A percentile compares a stretch with the other conserved stretches of the same genome.
phyloP scores from a whole-genome alignment of 2,329 filamentous ascomycete genomes.

The Ascochyta lentis region DNA sequence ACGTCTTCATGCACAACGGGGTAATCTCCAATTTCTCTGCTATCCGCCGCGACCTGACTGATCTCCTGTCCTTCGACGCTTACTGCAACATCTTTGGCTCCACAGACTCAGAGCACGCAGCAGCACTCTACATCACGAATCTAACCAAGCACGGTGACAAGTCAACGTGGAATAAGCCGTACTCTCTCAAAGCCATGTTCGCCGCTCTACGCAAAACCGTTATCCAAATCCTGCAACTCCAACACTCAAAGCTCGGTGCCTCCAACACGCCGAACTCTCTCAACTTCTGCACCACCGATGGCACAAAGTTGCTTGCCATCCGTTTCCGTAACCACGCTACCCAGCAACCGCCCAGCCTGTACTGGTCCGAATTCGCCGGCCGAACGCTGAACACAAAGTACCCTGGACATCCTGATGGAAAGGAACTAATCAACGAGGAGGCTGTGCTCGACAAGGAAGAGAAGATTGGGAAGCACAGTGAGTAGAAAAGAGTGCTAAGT shows the following conservation, averaged over 20 bases:
- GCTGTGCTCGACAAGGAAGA: conserved; percentile 46
- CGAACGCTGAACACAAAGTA: conserved; percentile 61
- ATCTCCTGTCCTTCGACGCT: conserved; percentile 55
- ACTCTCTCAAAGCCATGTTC: conserved; percentile 53
- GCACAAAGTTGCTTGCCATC: conserved; percentile 56
- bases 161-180: conserved; percentile 53
- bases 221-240: conserved; percentile 55
- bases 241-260: conserved; percentile 51
- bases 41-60: conserved; percentile 56
- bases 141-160: conserved; percentile 50
- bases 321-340: conserved; percentile 61
- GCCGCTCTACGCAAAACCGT: conserved; percentile 56
- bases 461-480: conserved; percentile 56
- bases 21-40: conserved; percentile 55
- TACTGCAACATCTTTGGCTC: conserved; percentile 58
- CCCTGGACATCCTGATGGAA: conserved; percentile 55
- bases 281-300: conserved; percentile 62
- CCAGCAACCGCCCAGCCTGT: conserved; percentile 60
- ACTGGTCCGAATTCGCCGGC: conserved; percentile 59
- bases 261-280: conserved; percentile 56
- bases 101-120: conserved; percentile 62
- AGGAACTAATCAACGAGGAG: conserved; percentile 43
- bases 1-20: conserved; percentile 65
- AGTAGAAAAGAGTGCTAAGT: not conserved
- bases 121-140: conserved; percentile 58